A percentile compares a stretch with the other conserved stretches of the same genome.
Evolutionary conservation across 306 rosid genomes (phyloP).

Genomic region (Quercus ilex): DNA sequence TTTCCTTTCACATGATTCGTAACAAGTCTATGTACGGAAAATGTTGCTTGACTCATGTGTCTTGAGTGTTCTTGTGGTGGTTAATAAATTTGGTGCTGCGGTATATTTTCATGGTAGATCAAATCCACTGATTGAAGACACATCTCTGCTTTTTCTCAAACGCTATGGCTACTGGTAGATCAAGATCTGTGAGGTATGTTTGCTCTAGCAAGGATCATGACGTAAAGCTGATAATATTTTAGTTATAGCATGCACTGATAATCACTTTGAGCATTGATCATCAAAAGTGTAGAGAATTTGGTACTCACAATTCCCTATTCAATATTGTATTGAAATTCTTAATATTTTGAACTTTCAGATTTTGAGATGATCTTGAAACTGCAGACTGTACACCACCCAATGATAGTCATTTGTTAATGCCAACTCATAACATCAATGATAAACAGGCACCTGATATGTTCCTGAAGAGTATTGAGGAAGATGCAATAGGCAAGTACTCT

Average conservation of each 20-base stretch:
- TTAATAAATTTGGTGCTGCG: slow-evolving; percentile 2
- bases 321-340: slow-evolving; percentile 17
- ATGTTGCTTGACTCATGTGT: slow-evolving; percentile 19
- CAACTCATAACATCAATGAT: slow-evolving; percentile 7
- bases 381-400: slow-evolving; percentile 20
- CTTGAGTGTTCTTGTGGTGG: slow-evolving; percentile 22
- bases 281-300: background rate
- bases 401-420: slow-evolving; percentile 13
- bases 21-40: slow-evolving; percentile 6
- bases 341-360: slow-evolving; percentile 31
- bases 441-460: slow-evolving; percentile 1
- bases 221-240: background rate
- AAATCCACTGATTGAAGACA: slow-evolving; percentile 13
- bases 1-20: slow-evolving; percentile 45
- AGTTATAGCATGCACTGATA: background rate
- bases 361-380: slow-evolving; percentile 38
- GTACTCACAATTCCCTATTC: background rate
- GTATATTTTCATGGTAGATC: slow-evolving; percentile 13
- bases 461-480: background rate
- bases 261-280: background rate
- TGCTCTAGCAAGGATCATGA: background rate
- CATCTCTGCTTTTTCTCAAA: background rate
- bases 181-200: slow-evolving; percentile 50
- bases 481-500: slow-evolving; percentile 10
- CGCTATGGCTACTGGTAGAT: slow-evolving; percentile 32